Evolutionary conservation across 2,329 filamentous ascomycete species (phyloP).

Genomic region (Clarireedia monteithiana): DNA sequence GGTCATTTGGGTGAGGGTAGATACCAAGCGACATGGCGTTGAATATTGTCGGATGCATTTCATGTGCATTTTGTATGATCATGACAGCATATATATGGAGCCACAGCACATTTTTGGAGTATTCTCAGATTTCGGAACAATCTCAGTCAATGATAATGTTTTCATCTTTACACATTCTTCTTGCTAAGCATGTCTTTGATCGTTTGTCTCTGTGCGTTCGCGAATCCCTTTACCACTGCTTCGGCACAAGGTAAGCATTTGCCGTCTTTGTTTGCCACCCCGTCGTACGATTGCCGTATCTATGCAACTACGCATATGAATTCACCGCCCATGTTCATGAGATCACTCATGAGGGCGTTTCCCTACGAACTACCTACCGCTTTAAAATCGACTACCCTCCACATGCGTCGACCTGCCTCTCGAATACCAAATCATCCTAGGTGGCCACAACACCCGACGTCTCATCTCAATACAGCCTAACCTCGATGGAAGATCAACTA

Average conservation of each 20-base stretch:
- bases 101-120: background rate
- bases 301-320: too few relatives aligned
- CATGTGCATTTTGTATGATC: constrained; percentile 3
- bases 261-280: too few relatives aligned
- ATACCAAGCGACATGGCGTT: constrained; percentile 10
- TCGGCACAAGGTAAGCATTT: background rate
- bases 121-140: background rate
- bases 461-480: too few relatives aligned
- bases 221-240: background rate
- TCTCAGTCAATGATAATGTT: background rate
- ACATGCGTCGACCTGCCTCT: too few relatives aligned
- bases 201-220: background rate
- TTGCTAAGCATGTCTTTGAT: background rate
- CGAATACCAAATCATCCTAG: too few relatives aligned
- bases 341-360: too few relatives aligned
- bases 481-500: too few relatives aligned
- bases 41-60: background rate
- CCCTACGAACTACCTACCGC: too few relatives aligned
- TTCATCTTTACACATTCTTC: background rate
- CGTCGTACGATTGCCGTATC: too few relatives aligned
- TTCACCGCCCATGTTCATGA: too few relatives aligned
- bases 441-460: too few relatives aligned
- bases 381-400: too few relatives aligned
- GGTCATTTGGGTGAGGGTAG: background rate
- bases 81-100: background rate